Base-by-base conservation (phyloP, 208 protist genomes). In the Leishmania tarentolae region DNA sequence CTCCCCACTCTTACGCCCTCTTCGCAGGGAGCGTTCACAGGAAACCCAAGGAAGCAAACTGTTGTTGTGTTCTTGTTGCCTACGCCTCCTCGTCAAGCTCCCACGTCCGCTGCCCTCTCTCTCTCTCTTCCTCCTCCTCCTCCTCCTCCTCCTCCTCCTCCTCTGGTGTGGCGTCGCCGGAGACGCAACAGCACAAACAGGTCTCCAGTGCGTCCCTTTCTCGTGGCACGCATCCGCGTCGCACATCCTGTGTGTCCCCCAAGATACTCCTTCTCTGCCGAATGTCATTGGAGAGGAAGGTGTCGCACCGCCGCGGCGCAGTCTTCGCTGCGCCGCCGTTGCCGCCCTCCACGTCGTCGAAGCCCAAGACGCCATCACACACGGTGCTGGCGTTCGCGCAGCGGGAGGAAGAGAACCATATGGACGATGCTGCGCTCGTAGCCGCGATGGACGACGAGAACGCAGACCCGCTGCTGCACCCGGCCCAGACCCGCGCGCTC, bases 391-490 rank as follows among this genome's bases (percentile, higher is more conserved):
- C 80, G 19, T 83, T 79, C 31, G 81, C 81, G 21, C 75, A 80
- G 68, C 74, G 81, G n/a, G 81, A 84, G 69, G 81, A 76, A 0
- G 81, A 76, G 9, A 63, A 74, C 24, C 46, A 65, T 37, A 7
- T 80, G 5, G 81, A 80, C 46, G 81, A 84, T 44, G 75, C 52
- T 37, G 80, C 73, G 9, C 80, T 83, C n/a, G 75, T 83, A 7
- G 75, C 28, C 9, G 80, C 70, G 21, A 83, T 83, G 80, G 71
- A 83, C 40, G 80, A 83, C 75, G 75, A 76, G 8, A 76, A 83
- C 57, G 80, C 80, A 3, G 81, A 84, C 47, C 81, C 81, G n/a
- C 15, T 84, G 40, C 81, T 84, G 40, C 72, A 76, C 81, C 81
- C 81, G 15, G 75, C 74, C 19, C 81, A 75, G 52, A 76, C 53